Base-by-base conservation (phyloP, 306 rosid species). In the Rubus parviflorus region DNA sequence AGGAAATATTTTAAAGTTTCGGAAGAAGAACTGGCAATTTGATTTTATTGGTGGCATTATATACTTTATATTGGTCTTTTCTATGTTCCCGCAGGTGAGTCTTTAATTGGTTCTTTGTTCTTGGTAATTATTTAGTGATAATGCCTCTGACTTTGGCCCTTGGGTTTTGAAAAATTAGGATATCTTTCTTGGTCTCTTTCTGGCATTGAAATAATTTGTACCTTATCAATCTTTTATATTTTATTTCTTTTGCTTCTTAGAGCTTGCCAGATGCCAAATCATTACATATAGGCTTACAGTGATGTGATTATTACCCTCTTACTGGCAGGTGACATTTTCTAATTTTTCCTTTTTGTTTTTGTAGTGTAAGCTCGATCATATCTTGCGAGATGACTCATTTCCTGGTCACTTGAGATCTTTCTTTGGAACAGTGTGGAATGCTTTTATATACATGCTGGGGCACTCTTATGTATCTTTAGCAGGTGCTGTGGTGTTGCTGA, bases 11-110 rank as follows among this genome's bases (percentile, higher is more conserved):
- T 86, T 92, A 74, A 96, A 96, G 81, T 96, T 92, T 81, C 90
- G 98, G 23, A 96, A 91, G 92, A 96, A 92, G 89, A 96, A 96
- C 77, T 96, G 99, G 99, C 99, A 92, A 84, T 96, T 96, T 86
- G 99, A 96, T 89, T 91, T 95, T 84, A 95, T 92, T 78, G 99
- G 99, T 75, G 99, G 99, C 83, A 92, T 95, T 71, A 95, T 95
- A 82, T 95, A 95, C 88, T 95, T 95, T 79, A 25, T 88, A 40
- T 81, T 95, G 79, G 93, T 85, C 45, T 95, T 92, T 81, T 95
- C 99, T 51, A 88, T 95, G 98, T 95, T 95, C 84, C 99, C 99
- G 15, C 99, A 91, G 83, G 99, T 92, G 81, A 83, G 93, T 80
- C 79, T 57, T 68, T 67, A 23, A 57, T 63, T 54, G 10, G 54